Percentiles rank a stretch among this genome's conserved stretches.
Evolutionary conservation across 805 yeast species (phyloP).

Genomic region (Ogataea trehalophila): DNA sequence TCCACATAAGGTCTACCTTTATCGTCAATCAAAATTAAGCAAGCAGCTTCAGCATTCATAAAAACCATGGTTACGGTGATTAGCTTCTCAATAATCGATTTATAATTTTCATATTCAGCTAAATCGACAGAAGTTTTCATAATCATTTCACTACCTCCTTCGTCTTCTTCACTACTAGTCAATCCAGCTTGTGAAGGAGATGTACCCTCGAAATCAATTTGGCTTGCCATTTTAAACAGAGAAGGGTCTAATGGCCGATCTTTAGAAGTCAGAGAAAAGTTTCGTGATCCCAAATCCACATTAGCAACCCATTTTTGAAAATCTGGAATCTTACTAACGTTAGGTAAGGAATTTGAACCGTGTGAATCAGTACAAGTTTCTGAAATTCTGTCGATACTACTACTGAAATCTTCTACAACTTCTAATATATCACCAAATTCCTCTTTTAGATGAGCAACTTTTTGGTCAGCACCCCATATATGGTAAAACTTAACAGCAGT

Average conservation of each 20-base stretch:
- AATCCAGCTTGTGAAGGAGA: background rate
- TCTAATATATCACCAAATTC: constrained; percentile 28
- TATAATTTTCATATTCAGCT: constrained; percentile 40
- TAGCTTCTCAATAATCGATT: constrained; percentile 32
- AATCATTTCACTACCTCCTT: constrained; percentile 8
- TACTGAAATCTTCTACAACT: background rate
- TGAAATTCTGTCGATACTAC: background rate
- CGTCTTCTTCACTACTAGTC: constrained; percentile 1
- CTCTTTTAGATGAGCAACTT: constrained; percentile 23
- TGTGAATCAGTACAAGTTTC: constrained; percentile 2
- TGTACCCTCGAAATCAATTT: background rate
- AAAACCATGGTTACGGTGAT: too few species aligned
- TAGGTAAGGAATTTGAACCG: background rate
- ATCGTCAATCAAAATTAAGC: constrained; percentile 26
- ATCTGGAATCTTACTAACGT: background rate
- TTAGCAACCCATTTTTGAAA: background rate
- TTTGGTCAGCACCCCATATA: constrained; percentile 25
- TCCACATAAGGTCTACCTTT: constrained; percentile 26
- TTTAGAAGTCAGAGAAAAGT: background rate
- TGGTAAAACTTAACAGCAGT: constrained; percentile 34
- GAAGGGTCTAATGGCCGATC: background rate
- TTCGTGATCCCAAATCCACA: background rate
- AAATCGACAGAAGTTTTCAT: constrained; percentile 44
- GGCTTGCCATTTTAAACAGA: too few species aligned
- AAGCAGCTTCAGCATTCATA: constrained; percentile 29